phyloP scores from a whole-genome alignment of 2,329 filamentous ascomycete species.

The Aspergillus hiratsukae region DNA sequence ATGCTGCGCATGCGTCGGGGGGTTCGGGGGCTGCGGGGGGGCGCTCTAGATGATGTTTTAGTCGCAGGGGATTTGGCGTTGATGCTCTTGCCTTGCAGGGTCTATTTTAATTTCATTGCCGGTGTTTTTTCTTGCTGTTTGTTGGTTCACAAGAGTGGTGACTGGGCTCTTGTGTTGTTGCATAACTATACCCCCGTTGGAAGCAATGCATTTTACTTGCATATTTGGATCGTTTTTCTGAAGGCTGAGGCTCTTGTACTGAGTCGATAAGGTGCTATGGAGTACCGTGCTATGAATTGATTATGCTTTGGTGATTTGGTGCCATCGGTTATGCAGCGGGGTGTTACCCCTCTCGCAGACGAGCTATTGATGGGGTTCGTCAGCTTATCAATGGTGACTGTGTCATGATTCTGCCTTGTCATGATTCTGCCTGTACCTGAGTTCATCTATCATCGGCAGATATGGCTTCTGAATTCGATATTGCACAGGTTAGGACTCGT shows the following conservation, averaged over 20 bases:
- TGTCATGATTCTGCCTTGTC: not conserved
- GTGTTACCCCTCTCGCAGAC: not conserved
- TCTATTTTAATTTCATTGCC: not conserved
- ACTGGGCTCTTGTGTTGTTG: not conserved
- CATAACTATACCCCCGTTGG: conserved; percentile 1
- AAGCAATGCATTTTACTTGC: not conserved
- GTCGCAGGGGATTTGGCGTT: not conserved
- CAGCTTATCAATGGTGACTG: not conserved
- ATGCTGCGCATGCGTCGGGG: too few relatives aligned
- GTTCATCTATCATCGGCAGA: conserved; percentile 4
- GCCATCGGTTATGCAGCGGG: not conserved
- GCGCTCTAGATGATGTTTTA: conserved; percentile 15
- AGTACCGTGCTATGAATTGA: not conserved
- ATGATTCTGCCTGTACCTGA: not conserved
- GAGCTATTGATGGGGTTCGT: not conserved
- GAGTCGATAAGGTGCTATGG: not conserved
- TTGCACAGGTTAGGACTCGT: conserved; percentile 52
- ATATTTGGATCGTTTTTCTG: not conserved
- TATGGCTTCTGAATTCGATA: conserved; percentile 45
- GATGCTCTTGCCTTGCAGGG: not conserved
- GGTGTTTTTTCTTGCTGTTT: not conserved
- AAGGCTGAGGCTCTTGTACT: not conserved
- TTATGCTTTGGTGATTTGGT: not conserved
- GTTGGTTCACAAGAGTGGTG: not conserved
- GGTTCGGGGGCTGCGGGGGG: conserved; percentile 14